A percentile compares a stretch with the other conserved stretches of the same genome.
Conservation (phyloP, 2,329 filamentous ascomycete genomes). For the Ceratocystis colombiana region DNA sequence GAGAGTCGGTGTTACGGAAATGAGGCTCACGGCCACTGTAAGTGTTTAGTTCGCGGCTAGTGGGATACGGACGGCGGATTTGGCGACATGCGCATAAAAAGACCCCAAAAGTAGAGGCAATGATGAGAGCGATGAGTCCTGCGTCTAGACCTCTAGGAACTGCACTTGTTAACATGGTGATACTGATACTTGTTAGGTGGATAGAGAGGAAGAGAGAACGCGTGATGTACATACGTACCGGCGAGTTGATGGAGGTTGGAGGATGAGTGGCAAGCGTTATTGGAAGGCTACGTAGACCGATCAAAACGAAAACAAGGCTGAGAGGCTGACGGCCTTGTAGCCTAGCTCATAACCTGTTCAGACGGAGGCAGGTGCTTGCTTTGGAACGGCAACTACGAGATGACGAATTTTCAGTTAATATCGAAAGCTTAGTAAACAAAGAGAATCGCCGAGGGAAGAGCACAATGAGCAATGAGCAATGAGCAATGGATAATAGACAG, state of each 20-base stretch:
- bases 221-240: conserved; percentile 12
- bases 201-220: background rate
- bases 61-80: conserved; percentile 13
- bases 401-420: background rate
- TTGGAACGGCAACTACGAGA: conserved; percentile 21
- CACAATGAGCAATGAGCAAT: no score
- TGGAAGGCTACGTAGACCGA: background rate
- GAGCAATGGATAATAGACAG: background rate
- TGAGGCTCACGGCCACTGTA: background rate
- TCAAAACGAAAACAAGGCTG: conserved; percentile 18
- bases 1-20: conserved; percentile 16
- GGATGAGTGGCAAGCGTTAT: background rate
- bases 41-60: conserved; percentile 7
- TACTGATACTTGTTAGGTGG: conserved; percentile 8
- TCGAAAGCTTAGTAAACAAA: conserved; percentile 22
- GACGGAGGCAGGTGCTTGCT: background rate
- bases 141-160: conserved; percentile 18
- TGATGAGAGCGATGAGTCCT: conserved; percentile 20
- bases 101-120: conserved; percentile 23
- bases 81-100: conserved; percentile 22
- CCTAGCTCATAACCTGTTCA: background rate
- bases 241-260: conserved; percentile 1
- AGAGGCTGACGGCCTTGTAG: background rate
- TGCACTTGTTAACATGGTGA: conserved; percentile 2
- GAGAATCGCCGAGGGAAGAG: conserved; percentile 21